Evolutionary conservation across 169 alveolate species (phyloP), one percentile per base, ranked within the genome.

Genomic region (Cryptosporidium xiaoi): DNA sequence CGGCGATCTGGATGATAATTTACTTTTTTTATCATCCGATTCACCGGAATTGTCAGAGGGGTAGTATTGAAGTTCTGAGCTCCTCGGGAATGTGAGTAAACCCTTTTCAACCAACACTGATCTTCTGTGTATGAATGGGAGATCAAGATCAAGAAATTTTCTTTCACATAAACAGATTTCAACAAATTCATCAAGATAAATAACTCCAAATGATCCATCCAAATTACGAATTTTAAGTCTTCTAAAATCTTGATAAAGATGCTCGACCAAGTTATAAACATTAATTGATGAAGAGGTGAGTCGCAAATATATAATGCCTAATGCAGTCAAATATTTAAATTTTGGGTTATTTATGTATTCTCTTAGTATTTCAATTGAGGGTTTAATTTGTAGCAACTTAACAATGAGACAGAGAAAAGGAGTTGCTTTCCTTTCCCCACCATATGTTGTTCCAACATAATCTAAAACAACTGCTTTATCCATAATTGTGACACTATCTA

Each of bases 361-460:
- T 85, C 95, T 82, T 4, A 98, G 93, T 40, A 97, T 95, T 50
- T 96, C 99, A 90, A 94, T 93, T 34, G 95, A 97, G 15, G 99
- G 99, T 77, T 97, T 97, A 18, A 98, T 95, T 92, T 98, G 98
- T 85, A 98, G 94, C 83, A 98, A 90, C 93, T 98, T 98, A 90
- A 97, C 91, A 20, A 97, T 92, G 46, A 98, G 91, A 82, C 99
- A 98, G 20, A 98, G 87, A 90, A 98, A 98, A 20, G 97, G 96
- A 0, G 98, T 87, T 15, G 99, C 99, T 82, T 96, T 95, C 18
- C 98, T 95, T 56, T 93, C 95, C 8, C 99, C 99, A 7, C 99
- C 99, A 71, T 94, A 97, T 27, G 99, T 96, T 15, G 99, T 99
- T 15, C 99, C 99, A 7, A 97, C 95, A 90, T 97, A 97, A 83